phyloP scores from a whole-genome alignment of 352 stramenopile species.

The Phytophthora hibernalis region DNA sequence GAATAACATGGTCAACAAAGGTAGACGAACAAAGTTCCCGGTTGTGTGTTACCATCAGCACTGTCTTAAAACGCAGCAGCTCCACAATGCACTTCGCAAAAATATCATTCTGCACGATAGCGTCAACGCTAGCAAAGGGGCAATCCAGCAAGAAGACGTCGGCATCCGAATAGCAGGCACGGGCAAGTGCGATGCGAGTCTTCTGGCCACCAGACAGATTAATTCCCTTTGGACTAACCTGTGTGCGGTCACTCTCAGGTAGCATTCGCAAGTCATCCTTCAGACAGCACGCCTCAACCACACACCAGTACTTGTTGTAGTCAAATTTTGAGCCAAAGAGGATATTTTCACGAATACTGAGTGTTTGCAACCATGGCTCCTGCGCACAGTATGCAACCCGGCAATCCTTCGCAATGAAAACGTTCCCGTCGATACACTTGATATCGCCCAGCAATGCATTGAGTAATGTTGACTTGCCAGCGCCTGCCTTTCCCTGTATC shows the following conservation, averaged over 20 bases:
- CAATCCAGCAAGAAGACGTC: slow-evolving; percentile 64
- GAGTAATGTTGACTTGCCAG: slow-evolving; percentile 71
- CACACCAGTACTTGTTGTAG: slow-evolving; percentile 63
- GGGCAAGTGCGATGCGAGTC: slow-evolving; percentile 60
- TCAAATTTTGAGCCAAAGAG: slow-evolving; percentile 92
- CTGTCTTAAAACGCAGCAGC: slow-evolving; percentile 58
- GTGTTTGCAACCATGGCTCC: slow-evolving; percentile 96
- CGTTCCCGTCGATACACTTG: slow-evolving; percentile 45
- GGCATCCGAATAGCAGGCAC: slow-evolving; percentile 61
- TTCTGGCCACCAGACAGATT: slow-evolving; percentile 70
- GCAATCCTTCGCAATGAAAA: slow-evolving; percentile 43
- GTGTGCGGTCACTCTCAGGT: slow-evolving; percentile 63
- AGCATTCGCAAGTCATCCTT: slow-evolving; percentile 51
- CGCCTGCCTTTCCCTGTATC: slow-evolving; percentile 63
- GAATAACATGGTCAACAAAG: slow-evolving; percentile 50
- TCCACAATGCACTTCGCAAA: slow-evolving; percentile 64
- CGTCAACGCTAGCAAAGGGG: slow-evolving; percentile 62
- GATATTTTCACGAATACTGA: slow-evolving; percentile 97
- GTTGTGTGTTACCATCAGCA: slow-evolving; percentile 65
- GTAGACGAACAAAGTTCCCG: slow-evolving; percentile 53
- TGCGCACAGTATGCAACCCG: slow-evolving; percentile 89
- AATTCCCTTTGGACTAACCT: slow-evolving; percentile 56
- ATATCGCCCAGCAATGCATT: slow-evolving; percentile 58
- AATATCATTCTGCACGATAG: slow-evolving; percentile 65
- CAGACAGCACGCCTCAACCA: slow-evolving; percentile 67